Conservation (phyloP, 2,329 filamentous ascomycete species). For the Colletotrichum viniferum region DNA sequence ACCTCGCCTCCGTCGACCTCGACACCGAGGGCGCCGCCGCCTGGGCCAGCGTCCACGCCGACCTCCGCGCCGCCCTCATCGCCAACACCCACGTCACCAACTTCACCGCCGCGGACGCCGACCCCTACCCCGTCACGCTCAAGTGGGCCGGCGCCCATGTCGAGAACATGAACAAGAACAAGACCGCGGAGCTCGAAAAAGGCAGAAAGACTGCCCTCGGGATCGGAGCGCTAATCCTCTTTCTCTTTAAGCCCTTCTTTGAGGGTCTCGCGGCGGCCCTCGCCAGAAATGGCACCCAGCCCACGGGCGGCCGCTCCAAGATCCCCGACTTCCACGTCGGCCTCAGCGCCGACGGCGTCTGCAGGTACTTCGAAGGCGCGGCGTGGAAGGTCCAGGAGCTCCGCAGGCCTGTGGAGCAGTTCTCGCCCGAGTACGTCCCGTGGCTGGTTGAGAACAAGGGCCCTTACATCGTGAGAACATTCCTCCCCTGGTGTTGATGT, state of each 20-base stretch:
- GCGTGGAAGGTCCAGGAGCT: slow-evolving; percentile 6
- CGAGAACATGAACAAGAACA: not conserved
- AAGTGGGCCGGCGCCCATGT: not conserved
- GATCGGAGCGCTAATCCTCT: no score
- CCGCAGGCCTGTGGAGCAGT: not conserved
- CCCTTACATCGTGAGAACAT: slow-evolving; percentile 2
- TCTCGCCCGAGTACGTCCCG: slow-evolving; percentile 13
- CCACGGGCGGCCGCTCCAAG: not conserved
- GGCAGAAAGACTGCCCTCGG: no score
- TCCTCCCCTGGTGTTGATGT: not conserved
- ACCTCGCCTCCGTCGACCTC: not conserved
- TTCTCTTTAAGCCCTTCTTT: no score
- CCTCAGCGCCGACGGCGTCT: not conserved
- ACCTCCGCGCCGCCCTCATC: not conserved
- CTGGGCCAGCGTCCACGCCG: not conserved
- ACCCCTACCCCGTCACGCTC: not conserved
- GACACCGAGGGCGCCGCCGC: not conserved
- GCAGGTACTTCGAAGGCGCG: not conserved
- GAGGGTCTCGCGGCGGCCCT: no score
- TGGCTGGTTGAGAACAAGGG: slow-evolving; percentile 18
- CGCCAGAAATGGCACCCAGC: not conserved
- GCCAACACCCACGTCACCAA: not conserved
- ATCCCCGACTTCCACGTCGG: slow-evolving; percentile 2
- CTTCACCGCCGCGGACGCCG: not conserved
- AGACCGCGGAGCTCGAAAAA: not conserved